A percentile compares a stretch with the other conserved stretches of the same genome.
These are phyloP conservation scores for Trifolium pratense DNA, from an alignment of 306 rosid species.

Conservation along the genomic window DNA sequence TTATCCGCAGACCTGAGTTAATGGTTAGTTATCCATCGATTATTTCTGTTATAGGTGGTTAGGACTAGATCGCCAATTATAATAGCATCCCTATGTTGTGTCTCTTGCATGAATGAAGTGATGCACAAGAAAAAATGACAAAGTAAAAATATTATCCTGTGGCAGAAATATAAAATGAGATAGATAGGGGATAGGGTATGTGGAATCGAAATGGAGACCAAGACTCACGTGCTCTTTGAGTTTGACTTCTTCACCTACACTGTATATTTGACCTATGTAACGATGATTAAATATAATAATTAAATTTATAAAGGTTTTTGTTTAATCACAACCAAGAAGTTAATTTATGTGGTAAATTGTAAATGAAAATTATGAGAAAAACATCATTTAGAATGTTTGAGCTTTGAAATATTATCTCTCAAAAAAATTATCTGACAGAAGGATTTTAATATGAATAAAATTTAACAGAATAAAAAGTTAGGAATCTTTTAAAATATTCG, in stretches of 20 bases:
- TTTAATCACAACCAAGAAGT: neutral
- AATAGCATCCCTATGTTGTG: neutral
- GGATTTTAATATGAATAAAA: too few relatives aligned
- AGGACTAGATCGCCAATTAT: too few relatives aligned
- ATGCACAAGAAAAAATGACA: neutral
- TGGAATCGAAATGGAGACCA: neutral
- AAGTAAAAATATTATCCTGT: neutral
- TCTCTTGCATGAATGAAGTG: neutral
- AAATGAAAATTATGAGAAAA: neutral
- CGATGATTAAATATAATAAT: too few relatives aligned
- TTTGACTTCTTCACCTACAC: neutral
- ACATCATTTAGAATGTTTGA: neutral
- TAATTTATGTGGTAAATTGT: neutral
- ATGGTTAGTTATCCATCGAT: too few relatives aligned
- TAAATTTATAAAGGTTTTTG: neutral
- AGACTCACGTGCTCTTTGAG: conserved; percentile 7
- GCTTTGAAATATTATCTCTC: neutral
- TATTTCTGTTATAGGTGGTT: too few relatives aligned
- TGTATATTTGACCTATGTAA: too few relatives aligned
- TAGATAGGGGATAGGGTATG: neutral
- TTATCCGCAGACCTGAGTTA: neutral
- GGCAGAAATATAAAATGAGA: neutral
- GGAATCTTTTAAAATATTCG: too few relatives aligned
- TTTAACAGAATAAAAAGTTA: too few relatives aligned
- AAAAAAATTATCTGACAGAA: too few relatives aligned